Evolutionary conservation across 164 flowering plant genomes (phyloP).

Genomic region (Euptelea pleiosperma): DNA sequence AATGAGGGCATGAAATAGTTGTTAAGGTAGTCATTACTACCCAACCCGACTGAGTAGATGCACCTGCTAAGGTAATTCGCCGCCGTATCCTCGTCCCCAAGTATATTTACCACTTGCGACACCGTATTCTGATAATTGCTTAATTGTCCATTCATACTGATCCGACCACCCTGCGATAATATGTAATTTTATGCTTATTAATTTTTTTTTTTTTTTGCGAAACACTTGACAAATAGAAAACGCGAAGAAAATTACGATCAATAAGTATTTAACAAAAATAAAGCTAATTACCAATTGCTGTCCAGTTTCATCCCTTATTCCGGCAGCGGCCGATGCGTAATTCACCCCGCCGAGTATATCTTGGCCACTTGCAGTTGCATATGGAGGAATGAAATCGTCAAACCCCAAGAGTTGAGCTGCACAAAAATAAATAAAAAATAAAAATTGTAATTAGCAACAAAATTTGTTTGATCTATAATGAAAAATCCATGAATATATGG

Average conservation of each 20-base stretch:
- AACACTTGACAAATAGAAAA: too few relatives aligned
- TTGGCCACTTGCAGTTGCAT: conserved; percentile 30
- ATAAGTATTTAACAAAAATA: too few relatives aligned
- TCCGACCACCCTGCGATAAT: conserved; percentile 70
- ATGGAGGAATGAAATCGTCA: conserved; percentile 43
- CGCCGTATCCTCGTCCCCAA: conserved; percentile 42
- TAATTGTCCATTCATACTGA: conserved; percentile 55
- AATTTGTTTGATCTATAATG: too few relatives aligned
- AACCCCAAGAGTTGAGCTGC: conserved; percentile 61
- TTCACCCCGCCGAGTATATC: conserved; percentile 46
- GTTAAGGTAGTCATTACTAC: conserved; percentile 59
- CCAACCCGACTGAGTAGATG: conserved; percentile 34
- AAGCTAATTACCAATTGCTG: conserved; percentile 61
- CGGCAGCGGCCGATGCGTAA: conserved; percentile 63
- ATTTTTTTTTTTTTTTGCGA: too few relatives aligned
- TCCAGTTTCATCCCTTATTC: conserved; percentile 57
- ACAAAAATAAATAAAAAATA: neutral
- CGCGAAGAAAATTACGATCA: too few relatives aligned
- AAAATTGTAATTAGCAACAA: too few relatives aligned
- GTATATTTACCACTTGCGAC: conserved; percentile 35
- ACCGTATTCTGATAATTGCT: conserved; percentile 45
- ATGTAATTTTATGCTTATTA: too few relatives aligned
- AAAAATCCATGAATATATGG: too few relatives aligned
- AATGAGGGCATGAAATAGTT: conserved; percentile 54
- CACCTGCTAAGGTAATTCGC: conserved; percentile 33